A percentile compares a stretch with the other conserved stretches of the same genome.
phyloP scores from a whole-genome alignment of 2,329 filamentous ascomycete species.

The Meredithiella fracta region DNA sequence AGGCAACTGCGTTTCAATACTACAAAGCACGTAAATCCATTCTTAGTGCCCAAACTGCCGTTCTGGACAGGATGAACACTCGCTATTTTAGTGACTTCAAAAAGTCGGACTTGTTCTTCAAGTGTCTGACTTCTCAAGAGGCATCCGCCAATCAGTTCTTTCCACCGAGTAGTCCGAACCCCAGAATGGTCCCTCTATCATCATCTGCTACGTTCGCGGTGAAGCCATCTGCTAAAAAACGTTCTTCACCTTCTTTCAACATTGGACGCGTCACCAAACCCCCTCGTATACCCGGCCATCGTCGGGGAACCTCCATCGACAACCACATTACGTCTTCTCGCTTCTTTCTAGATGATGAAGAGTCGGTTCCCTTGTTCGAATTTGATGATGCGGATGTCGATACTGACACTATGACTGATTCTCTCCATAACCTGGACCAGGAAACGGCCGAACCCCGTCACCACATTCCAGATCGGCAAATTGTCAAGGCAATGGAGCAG shows the following conservation, averaged over 20 bases:
- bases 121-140: constrained; percentile 83
- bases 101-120: constrained; percentile 86
- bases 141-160: constrained; percentile 26
- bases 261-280: constrained; percentile 23
- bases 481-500: constrained; percentile 85
- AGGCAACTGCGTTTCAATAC: constrained; percentile 67
- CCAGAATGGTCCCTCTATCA: background rate
- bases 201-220: background rate
- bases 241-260: constrained; percentile 24
- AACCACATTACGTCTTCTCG: constrained; percentile 18
- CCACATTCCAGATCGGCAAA: constrained; percentile 51
- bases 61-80: constrained; percentile 70
- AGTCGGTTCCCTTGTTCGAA: constrained; percentile 48
- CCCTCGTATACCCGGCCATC: constrained; percentile 24
- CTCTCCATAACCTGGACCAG: constrained; percentile 63
- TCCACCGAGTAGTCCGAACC: background rate
- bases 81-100: constrained; percentile 74
- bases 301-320: constrained; percentile 19
- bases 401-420: constrained; percentile 51
- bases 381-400: constrained; percentile 65
- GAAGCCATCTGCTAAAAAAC: constrained; percentile 6
- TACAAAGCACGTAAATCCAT: constrained; percentile 67
- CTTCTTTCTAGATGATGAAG: constrained; percentile 41
- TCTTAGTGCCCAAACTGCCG: constrained; percentile 62
- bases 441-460: constrained; percentile 39